These are phyloP conservation scores for Botryotinia globosa DNA, from an alignment of 2,329 filamentous ascomycete genomes.

Conservation along the genomic window DNA sequence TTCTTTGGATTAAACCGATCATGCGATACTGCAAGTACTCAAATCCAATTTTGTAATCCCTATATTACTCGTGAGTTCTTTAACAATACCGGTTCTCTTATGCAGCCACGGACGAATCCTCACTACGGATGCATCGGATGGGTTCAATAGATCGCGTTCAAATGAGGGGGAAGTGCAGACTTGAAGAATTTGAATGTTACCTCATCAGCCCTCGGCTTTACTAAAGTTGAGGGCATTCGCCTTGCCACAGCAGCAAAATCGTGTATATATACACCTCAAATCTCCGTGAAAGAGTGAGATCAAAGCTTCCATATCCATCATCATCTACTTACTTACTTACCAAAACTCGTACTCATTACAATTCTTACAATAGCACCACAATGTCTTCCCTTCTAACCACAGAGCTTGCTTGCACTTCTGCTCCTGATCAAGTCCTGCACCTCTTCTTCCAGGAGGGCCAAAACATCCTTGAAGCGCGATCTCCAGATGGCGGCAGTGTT, in stretches of 20 bases:
- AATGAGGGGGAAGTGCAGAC: background rate
- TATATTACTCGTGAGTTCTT: background rate
- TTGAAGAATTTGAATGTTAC: background rate
- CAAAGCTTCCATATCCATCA: background rate
- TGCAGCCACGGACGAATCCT: background rate
- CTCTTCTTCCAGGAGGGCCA: conserved; percentile 11
- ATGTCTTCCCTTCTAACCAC: conserved; percentile 13
- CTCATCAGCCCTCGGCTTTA: background rate
- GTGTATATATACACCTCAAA: conserved; percentile 10
- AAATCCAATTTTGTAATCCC: background rate
- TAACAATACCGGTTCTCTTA: background rate
- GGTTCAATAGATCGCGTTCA: background rate
- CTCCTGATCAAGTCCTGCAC: conserved; percentile 7
- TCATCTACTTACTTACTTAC: background rate
- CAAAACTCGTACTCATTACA: background rate
- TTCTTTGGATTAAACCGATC: background rate
- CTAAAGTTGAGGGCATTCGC: background rate
- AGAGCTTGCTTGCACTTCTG: conserved; percentile 7
- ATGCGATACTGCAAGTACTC: conserved; percentile 6
- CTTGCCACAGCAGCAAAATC: background rate
- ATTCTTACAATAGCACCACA: background rate
- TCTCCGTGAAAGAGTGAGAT: background rate
- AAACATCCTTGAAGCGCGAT: conserved; percentile 13
- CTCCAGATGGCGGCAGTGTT: conserved; percentile 6
- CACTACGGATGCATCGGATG: background rate